These are phyloP conservation scores for Xylaria digitata DNA, from an alignment of 2,329 filamentous ascomycete species.

Conservation along the genomic window DNA sequence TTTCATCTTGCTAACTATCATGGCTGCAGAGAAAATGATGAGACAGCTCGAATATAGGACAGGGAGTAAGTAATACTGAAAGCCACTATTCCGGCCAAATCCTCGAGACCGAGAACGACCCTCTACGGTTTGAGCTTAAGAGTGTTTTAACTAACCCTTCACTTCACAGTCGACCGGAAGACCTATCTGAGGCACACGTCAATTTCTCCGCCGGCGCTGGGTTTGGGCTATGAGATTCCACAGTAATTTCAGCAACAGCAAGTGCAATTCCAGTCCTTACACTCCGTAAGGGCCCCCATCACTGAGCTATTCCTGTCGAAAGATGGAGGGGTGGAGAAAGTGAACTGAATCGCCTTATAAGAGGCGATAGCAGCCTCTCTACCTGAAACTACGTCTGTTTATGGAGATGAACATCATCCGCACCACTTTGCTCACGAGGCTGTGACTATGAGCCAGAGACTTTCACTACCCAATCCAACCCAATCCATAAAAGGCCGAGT, in stretches of 20 bases:
- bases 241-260: neutral
- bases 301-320: neutral
- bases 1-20: conserved; percentile 25
- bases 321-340: neutral
- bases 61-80: conserved; percentile 34
- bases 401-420: neutral
- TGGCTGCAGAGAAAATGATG: conserved; percentile 49
- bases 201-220: conserved; percentile 27
- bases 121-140: neutral
- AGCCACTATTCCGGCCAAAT: neutral
- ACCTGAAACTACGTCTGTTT: neutral
- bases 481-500: neutral
- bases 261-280: neutral
- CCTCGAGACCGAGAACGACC: neutral
- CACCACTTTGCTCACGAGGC: neutral
- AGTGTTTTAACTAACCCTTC: conserved; percentile 1
- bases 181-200: conserved; percentile 44
- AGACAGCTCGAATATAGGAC: conserved; percentile 46
- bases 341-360: neutral
- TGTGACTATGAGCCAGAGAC: neutral
- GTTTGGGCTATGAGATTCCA: conserved; percentile 29
- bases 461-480: neutral
- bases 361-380: neutral
- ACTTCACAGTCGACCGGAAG: conserved; percentile 42
- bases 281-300: neutral